Conservation (phyloP, 495 filamentous ascomycete genomes). For the Talaromyces trachyspermus region DNA sequence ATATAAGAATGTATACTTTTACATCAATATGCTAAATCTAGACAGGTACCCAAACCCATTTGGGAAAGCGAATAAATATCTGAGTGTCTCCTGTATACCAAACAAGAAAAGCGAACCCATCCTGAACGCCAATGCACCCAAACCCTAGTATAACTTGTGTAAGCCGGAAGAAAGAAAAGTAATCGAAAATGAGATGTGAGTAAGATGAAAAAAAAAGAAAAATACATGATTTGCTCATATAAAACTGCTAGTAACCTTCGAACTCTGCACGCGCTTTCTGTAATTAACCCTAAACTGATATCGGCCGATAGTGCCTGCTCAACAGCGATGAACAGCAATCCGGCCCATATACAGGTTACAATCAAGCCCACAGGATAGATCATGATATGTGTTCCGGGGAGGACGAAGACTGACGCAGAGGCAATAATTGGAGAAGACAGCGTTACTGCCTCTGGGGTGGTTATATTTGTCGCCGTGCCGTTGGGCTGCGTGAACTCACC, state of each 20-base stretch:
- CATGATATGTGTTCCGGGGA: conserved; percentile 58
- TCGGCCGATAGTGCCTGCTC: conserved; percentile 54
- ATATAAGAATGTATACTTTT: too few relatives aligned
- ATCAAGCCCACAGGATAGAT: conserved; percentile 63
- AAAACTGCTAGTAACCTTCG: conserved; percentile 3
- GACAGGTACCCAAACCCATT: too few relatives aligned
- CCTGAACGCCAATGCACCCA: too few relatives aligned
- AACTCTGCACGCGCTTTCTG: conserved; percentile 38
- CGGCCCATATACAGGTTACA: conserved; percentile 55
- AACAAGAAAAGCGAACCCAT: too few relatives aligned
- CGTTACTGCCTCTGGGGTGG: conserved; percentile 27
- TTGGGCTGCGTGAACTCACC: conserved; percentile 54
- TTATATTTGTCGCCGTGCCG: conserved; percentile 31
- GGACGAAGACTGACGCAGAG: conserved; percentile 41
- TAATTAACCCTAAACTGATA: conserved; percentile 59
- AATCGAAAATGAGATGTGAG: too few relatives aligned
- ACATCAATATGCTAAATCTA: too few relatives aligned
- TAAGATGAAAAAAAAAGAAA: background rate
- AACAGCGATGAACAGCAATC: conserved; percentile 47
- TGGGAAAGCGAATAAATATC: too few relatives aligned
- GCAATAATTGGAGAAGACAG: conserved; percentile 23
- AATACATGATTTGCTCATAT: background rate
- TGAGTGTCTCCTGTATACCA: too few relatives aligned
- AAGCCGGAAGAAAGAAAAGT: too few relatives aligned
- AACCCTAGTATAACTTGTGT: too few relatives aligned